Percentiles rank a stretch among this genome's conserved stretches.
Conservation (phyloP, 805 yeast species). For the Debaryomyces tyrocola region DNA sequence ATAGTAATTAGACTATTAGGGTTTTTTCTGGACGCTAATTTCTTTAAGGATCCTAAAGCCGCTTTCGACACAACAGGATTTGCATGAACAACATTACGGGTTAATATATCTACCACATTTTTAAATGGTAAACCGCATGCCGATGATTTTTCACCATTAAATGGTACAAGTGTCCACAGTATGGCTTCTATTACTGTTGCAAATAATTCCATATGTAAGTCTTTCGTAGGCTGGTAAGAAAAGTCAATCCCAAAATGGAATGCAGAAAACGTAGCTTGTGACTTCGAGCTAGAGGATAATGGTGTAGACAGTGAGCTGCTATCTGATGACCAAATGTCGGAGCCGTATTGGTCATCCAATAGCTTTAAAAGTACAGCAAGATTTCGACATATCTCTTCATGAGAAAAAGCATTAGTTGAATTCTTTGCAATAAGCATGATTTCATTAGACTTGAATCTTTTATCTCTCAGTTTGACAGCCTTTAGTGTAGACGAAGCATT, state of each 20-base stretch:
- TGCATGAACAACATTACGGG: slow-evolving; percentile 73
- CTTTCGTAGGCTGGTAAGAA: slow-evolving; percentile 30
- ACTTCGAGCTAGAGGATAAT: slow-evolving; percentile 16
- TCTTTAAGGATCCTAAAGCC: slow-evolving; percentile 61
- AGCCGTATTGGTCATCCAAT: slow-evolving; percentile 56
- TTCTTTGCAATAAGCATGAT: slow-evolving; percentile 43
- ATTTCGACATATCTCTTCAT: slow-evolving; percentile 68
- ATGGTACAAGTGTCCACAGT: slow-evolving; percentile 58
- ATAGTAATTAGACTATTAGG: slow-evolving; percentile 70
- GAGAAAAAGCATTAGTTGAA: slow-evolving; percentile 50
- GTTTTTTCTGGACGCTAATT: slow-evolving; percentile 65
- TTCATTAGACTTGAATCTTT: slow-evolving; percentile 16
- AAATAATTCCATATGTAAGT: slow-evolving; percentile 57
- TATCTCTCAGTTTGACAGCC: neutral
- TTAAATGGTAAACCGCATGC: slow-evolving; percentile 54
- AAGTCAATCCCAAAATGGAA: slow-evolving; percentile 42
- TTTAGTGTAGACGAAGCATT: neutral
- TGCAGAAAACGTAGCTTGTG: slow-evolving; percentile 41
- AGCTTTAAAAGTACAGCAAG: slow-evolving; percentile 56
- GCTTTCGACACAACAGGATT: slow-evolving; percentile 63
- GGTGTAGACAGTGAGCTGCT: slow-evolving; percentile 10
- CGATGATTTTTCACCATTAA: slow-evolving; percentile 30
- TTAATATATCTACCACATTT: slow-evolving; percentile 69
- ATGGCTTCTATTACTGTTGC: slow-evolving; percentile 67
- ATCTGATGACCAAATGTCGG: slow-evolving; percentile 34